phyloP scores from a whole-genome alignment of 2,329 filamentous ascomycete species.

The Pestalotiopsis sp. region DNA sequence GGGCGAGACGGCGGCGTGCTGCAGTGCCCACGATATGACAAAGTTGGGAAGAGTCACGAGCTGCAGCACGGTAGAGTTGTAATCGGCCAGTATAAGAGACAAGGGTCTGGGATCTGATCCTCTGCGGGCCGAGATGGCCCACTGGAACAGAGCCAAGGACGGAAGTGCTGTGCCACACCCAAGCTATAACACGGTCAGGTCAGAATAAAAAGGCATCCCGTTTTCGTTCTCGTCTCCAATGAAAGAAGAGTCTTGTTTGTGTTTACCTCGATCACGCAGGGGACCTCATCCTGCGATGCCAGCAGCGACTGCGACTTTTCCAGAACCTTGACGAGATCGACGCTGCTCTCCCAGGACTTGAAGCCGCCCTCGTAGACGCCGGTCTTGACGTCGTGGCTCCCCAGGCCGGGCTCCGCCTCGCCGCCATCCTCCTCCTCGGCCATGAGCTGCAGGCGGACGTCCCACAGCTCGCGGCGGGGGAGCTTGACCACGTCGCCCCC shows the following conservation, averaged over 20 bases:
- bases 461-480: constrained; percentile 78
- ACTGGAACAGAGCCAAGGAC: constrained; percentile 71
- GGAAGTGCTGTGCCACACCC: constrained; percentile 80
- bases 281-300: constrained; percentile 33
- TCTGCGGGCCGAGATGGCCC: constrained; percentile 41
- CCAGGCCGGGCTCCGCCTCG: constrained; percentile 51
- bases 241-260: constrained; percentile 10
- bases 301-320: constrained; percentile 42
- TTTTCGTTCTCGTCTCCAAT: constrained; percentile 18
- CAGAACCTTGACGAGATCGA: constrained; percentile 76
- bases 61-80: constrained; percentile 76
- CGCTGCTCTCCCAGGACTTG: constrained; percentile 87
- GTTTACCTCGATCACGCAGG: constrained; percentile 58
- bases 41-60: constrained; percentile 82
- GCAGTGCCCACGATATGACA: constrained; percentile 68
- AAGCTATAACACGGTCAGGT: constrained; percentile 48
- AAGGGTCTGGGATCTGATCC: constrained; percentile 36
- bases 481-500: constrained; percentile 56
- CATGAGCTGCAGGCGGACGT: constrained; percentile 81
- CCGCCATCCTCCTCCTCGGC: constrained; percentile 61
- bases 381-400: constrained; percentile 74
- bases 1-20: constrained; percentile 37
- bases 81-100: constrained; percentile 73
- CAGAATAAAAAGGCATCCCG: not conserved
- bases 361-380: constrained; percentile 87